These are phyloP conservation scores for Purpureocillium lavendulum DNA, from an alignment of 2,329 filamentous ascomycete genomes.

Conservation along the genomic window DNA sequence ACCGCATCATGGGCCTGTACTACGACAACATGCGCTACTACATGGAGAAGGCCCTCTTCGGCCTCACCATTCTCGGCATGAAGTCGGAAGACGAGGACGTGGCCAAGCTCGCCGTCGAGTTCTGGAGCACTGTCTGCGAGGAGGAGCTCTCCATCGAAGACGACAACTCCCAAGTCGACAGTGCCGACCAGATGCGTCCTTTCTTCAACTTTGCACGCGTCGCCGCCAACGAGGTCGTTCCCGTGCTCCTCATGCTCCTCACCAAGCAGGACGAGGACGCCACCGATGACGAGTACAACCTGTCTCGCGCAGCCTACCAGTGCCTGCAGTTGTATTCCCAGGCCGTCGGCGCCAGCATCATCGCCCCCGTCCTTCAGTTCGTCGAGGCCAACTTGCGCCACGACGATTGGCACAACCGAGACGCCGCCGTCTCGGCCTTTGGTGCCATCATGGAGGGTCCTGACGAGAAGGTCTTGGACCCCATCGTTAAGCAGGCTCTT, in stretches of 20 bases:
- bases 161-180: conserved; percentile 74
- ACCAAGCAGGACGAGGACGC: conserved; percentile 98
- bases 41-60: conserved; percentile 99
- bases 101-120: conserved; percentile 94
- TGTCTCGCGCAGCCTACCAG: conserved; percentile 91
- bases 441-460: conserved; percentile 98
- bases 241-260: conserved; percentile 78
- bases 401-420: conserved; percentile 90
- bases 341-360: conserved; percentile 76
- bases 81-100: conserved; percentile 97
- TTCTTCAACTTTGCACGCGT: conserved; percentile 96
- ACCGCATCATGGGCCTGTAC: conserved; percentile 97
- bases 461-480: conserved; percentile 83
- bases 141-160: conserved; percentile 98
- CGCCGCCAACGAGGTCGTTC: conserved; percentile 88
- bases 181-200: conserved; percentile 73
- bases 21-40: conserved; percentile 99
- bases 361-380: conserved; percentile 79
- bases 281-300: conserved; percentile 93
- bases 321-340: conserved; percentile 93
- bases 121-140: conserved; percentile 99
- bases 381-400: conserved; percentile 84
- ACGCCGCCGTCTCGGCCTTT: conserved; percentile 94
- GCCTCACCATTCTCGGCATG: conserved; percentile 96
- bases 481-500: conserved; percentile 91